Percentiles rank a stretch among this genome's conserved stretches.
phyloP scores from a whole-genome alignment of 768 basidiomycete species.

The Hygrocybe punicea region DNA sequence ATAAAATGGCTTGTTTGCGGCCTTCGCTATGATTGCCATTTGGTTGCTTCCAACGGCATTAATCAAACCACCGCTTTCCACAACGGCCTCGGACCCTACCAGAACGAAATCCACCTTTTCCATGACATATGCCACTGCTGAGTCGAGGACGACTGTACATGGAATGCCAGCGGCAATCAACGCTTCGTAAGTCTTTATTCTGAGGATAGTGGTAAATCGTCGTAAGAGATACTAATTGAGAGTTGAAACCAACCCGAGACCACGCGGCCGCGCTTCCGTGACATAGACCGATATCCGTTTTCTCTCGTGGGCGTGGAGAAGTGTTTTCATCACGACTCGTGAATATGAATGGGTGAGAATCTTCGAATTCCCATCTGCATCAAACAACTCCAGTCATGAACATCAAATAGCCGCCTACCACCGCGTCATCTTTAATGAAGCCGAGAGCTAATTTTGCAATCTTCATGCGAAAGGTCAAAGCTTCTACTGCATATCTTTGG shows the following conservation, averaged over 20 bases:
- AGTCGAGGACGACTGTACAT: constrained; percentile 91
- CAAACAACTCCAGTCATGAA: neutral
- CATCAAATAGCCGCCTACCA: constrained; percentile 44
- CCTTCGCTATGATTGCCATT: constrained; percentile 94
- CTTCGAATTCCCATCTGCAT: constrained; percentile 39
- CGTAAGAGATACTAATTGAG: constrained; percentile 13
- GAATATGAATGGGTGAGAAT: constrained; percentile 98
- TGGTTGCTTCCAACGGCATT: constrained; percentile 95
- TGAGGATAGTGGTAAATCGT: constrained; percentile 29
- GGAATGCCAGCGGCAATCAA: constrained; percentile 89
- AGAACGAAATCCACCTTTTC: constrained; percentile 93
- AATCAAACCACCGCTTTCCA: constrained; percentile 83
- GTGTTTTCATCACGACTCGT: constrained; percentile 89
- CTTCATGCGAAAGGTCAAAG: constrained; percentile 80
- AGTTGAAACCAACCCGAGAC: constrained; percentile 64
- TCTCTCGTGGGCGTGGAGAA: constrained; percentile 82
- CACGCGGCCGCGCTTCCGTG: constrained; percentile 89
- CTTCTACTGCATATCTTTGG: constrained; percentile 69
- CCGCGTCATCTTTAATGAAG: constrained; percentile 94
- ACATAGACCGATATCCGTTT: constrained; percentile 85
- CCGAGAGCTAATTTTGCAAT: constrained; percentile 86
- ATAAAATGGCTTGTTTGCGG: constrained; percentile 93
- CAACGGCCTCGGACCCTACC: constrained; percentile 96
- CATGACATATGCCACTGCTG: constrained; percentile 96
- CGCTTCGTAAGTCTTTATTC: constrained; percentile 86